Conservation (phyloP, 768 basidiomycete species). For the Leccinum ochraceum region DNA sequence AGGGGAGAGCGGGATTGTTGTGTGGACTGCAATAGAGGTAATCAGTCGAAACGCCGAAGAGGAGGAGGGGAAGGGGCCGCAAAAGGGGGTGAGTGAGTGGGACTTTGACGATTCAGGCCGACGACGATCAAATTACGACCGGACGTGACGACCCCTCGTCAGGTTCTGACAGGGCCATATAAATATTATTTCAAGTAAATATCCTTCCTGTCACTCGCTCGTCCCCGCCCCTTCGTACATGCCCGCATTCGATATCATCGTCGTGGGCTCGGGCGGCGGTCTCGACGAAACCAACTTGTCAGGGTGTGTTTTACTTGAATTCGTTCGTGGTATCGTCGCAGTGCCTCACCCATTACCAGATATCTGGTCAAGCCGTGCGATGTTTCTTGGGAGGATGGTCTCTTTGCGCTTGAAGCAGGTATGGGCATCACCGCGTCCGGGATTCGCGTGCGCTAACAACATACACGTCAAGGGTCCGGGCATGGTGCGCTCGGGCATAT, state of each 20-base stretch:
- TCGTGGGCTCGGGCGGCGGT: constrained; percentile 86
- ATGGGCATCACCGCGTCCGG: neutral
- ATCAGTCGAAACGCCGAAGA: neutral
- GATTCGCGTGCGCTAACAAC: neutral
- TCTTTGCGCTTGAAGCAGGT: constrained; percentile 89
- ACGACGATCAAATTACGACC: neutral
- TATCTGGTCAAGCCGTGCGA: constrained; percentile 80
- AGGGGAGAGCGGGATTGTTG: neutral
- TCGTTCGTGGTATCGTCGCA: neutral
- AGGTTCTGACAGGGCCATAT: neutral
- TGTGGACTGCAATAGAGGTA: neutral
- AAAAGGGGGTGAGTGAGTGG: neutral
- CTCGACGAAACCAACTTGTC: constrained; percentile 89
- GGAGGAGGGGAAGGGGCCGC: neutral
- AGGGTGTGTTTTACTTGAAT: constrained; percentile 51
- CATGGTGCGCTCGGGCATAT: constrained; percentile 73
- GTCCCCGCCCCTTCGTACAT: constrained; percentile 23
- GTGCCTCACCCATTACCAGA: constrained; percentile 41
- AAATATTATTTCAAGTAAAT: neutral
- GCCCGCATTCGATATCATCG: constrained; percentile 68
- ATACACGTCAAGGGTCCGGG: constrained; percentile 62
- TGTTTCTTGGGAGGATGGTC: constrained; percentile 75
- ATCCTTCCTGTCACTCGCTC: neutral
- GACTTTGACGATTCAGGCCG: neutral
- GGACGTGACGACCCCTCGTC: neutral